Base-by-base conservation (phyloP, 2,329 filamentous ascomycete species). In the Drechslerella stenobrocha region DNA sequence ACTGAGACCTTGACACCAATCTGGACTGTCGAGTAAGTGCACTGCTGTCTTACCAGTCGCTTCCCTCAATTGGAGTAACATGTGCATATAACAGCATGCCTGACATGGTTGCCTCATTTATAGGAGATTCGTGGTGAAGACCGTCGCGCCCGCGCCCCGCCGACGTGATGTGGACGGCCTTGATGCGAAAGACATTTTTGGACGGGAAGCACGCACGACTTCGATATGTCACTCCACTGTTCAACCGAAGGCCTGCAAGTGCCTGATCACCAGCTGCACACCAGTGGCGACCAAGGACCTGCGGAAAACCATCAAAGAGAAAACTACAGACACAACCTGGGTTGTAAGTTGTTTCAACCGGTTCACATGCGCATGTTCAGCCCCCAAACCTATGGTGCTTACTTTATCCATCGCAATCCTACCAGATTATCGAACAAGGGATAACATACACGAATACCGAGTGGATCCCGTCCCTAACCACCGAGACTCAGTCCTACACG, bases 241-340 rank as follows among this genome's bases (percentile, higher is more conserved):
- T 30, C 34, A 65, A 26, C 50, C 37, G 22, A 24, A 58, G n/a
- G 60, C 60, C 20, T 65, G 60, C 40, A 47, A 52, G 4, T 65
- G 60, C 13, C 24, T 65, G 2, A 28, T 65, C 7, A 53, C 46
- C 5, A 30, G 40, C 2, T 65, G 52, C 24, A 23, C 28, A 1
- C 47, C 52, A 5, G 18, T 35, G 2, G 34, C 35, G 5, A 65
- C 60, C 1, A 58, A 65, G 22, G 52, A 58, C 40, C 7, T 18
- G 0, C 50, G 60, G 23, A 50, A 52, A 7, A 65, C 60, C 4
- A 37, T 45, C 7, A 67, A 28, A n/a, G 24, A 26, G 3, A 52
- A 44, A 28, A 15, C 9, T 13, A 47, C 28, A 3, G 52, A 52
- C 15, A 52, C 45, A 26, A 20, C 5, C 20, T 37, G 37, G 8